These are phyloP conservation scores for Globisporangium barbulae DNA, from an alignment of 352 stramenopile genomes.

Conservation along the genomic window DNA sequence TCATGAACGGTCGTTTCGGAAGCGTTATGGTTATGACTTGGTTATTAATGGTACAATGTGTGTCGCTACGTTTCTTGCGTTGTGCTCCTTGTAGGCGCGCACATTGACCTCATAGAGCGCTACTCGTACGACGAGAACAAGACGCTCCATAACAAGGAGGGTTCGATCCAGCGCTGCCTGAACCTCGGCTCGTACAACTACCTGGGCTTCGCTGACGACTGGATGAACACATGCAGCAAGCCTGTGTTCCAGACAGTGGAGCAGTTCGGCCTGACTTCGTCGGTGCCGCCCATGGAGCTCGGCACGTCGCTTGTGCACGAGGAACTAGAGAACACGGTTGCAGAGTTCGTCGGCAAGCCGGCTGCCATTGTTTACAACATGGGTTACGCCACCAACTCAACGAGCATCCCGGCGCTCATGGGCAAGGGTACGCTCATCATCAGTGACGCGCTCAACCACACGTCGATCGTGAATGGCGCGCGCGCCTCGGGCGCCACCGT, in stretches of 20 bases:
- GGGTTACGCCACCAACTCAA: constrained; percentile 97
- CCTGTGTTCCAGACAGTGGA: constrained; percentile 67
- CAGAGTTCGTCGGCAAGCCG: constrained; percentile 92
- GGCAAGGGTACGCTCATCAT: constrained; percentile 90
- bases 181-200: constrained; percentile 98
- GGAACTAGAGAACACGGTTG: constrained; percentile 85
- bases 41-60: neutral
- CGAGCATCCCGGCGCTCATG: constrained; percentile 92
- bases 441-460: constrained; percentile 96
- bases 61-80: neutral
- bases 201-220: constrained; percentile 96
- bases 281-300: constrained; percentile 28
- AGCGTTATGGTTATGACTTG: neutral
- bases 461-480: constrained; percentile 95
- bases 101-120: constrained; percentile 89
- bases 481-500: constrained; percentile 85
- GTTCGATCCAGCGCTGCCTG: constrained; percentile 49
- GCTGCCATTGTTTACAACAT: constrained; percentile 95
- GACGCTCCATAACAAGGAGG: constrained; percentile 25
- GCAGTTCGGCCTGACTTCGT: constrained; percentile 48
- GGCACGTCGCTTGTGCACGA: constrained; percentile 74
- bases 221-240: constrained; percentile 84
- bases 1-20: neutral
- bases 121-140: constrained; percentile 35
- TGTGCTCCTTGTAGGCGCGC: constrained; percentile 24